Evolutionary conservation across 1,139 yeast genomes (phyloP), one percentile per base, ranked within the genome.

Genomic region (Yamadazyma diddensiae): DNA sequence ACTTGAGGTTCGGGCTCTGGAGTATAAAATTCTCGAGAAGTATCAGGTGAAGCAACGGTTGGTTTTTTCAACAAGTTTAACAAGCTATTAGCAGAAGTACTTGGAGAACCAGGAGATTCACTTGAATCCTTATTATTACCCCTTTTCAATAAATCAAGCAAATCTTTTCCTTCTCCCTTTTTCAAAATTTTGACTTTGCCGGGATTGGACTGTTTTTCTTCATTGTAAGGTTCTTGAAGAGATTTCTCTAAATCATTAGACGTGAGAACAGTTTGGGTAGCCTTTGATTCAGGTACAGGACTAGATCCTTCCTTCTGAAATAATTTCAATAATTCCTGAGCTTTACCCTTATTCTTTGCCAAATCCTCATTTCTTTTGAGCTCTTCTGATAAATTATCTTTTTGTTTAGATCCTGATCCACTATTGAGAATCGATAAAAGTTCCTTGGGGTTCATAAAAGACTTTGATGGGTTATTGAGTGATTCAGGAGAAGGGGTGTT

Each of bases 381-480:
- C 9, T 34, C 30, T 36, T 44, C 29, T 30, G 42, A 12, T 14
- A 28, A 29, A 13, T 33, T 37, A 9, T 43, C 47, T 32, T 37
- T 49, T 26, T 42, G 40, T 34, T 45, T 37, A 3, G 42, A 38
- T 5, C 59, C 53, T 3, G 42, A 38, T 5, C 59, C 53, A 21
- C 58, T 55, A 23, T 66, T 74, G 43, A 78, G 58, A 16, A 78
- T 62, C 5, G 77, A 70, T 38, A 77, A 59, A 13, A 78, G 50
- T 36, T 77, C 81, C 41, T 67, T 73, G 7, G 80, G 70, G 40
- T 75, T 67, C 31, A 56, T 46, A 11, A 59, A 48, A n/a, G 59
- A 42, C n/a, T 44, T 54, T 25, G 59, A 51, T 2, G 74, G 71
- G 43, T 64, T 72, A 28, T 63, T 62, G 26, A 73, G 56, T 5